Evolutionary conservation across 164 flowering plant genomes (phyloP), one percentile per base, ranked within the genome.

Genomic region (Euptelea pleiosperma): DNA sequence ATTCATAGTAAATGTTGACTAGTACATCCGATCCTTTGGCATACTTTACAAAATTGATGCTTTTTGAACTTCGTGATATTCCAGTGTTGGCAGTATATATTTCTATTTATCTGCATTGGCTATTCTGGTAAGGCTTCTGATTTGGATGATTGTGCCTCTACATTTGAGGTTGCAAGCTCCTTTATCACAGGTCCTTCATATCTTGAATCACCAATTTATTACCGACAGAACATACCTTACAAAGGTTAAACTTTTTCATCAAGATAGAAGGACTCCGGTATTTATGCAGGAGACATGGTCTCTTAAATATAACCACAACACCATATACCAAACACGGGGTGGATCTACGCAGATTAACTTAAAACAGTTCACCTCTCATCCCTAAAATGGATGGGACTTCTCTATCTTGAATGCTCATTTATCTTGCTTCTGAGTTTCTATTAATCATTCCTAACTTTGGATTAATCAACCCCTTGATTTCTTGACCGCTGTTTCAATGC

Each of bases 401-500:
- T 40, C 44, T 40, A 5, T 14, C 6, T 40, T 40, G 18, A n/a
- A 16, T 40, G 44, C n/a, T 9, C 24, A 5, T 15, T 30, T 12
- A 5, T 49, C 12, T 2, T 33, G 29, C 36, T 24, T 36, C 29
- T 22, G 24, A 54, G 25, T 54, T 12, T 22, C 19, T n/a, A n/a
- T n/a, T n/a, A n/a, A n/a, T 54, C 15, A 1, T 37, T 54, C 15
- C 44, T 30, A n/a, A 55, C 41, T 26, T 25, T 57, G 34, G 6
- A 35, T n/a, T 34, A 12, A 29, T 35, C 41, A 36, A 6, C 14
- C 28, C 21, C 41, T 36, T 44, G 39, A 12, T 36, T 18, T 47
- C 2, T 51, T 51, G 30, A 16, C 24, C 22, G 4, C 40, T 15
- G 1, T 34, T 70, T 49, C 14, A 18, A 61, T 66, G 57, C 79